Evolutionary conservation across 2,329 filamentous ascomycete species (phyloP).

Genomic region (Nakataea oryzae): DNA sequence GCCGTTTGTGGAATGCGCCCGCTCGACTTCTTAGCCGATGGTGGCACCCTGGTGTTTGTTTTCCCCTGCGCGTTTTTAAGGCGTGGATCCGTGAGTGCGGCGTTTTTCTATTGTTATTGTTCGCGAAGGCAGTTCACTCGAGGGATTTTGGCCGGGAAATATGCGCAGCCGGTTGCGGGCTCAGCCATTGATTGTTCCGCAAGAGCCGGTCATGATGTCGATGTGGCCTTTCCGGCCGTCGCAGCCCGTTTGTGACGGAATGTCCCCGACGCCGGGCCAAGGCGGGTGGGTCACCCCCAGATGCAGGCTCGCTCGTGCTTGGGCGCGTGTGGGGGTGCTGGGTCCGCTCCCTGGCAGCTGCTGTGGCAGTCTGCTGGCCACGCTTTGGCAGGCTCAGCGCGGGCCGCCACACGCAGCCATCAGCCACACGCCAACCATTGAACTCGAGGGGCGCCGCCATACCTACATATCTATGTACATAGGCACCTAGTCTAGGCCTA

Average conservation of each 20-base stretch:
- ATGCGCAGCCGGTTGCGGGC: not conserved
- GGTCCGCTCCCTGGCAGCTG: not conserved
- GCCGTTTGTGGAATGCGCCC: not conserved
- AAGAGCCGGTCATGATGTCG: not conserved
- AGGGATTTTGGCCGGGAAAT: not conserved
- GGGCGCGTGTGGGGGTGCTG: no score
- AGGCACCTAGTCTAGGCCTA: no score
- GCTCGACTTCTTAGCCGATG: not conserved
- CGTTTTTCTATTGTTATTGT: not conserved
- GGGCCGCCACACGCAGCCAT: not conserved
- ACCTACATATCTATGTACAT: no score
- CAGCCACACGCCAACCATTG: not conserved
- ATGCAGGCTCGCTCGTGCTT: no score
- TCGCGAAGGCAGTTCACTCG: not conserved
- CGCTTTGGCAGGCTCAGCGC: no score
- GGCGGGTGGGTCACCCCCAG: not conserved
- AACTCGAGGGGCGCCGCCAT: no score
- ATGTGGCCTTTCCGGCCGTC: not conserved
- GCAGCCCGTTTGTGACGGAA: not conserved
- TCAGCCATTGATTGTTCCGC: not conserved
- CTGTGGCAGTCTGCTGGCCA: no score
- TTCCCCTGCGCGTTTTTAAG: no score
- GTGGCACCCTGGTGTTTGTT: no score
- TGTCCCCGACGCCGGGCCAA: not conserved
- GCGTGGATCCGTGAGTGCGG: no score